A percentile compares a stretch with the other conserved stretches of the same genome.
Conservation (phyloP, 2,329 filamentous ascomycete genomes). For the Myotisia sp. region DNA sequence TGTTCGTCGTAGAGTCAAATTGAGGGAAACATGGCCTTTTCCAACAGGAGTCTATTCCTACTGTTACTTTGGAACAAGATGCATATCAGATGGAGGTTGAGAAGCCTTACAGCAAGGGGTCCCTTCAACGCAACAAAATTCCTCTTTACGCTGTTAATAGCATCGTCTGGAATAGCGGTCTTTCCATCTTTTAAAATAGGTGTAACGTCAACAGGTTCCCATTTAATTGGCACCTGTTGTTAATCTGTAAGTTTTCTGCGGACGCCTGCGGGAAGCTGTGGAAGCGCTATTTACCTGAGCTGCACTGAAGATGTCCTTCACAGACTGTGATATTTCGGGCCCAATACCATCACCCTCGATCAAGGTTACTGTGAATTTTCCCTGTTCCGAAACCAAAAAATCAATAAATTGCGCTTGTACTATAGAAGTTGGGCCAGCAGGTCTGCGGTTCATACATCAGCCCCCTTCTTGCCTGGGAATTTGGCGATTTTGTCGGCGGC, state of each 20-base stretch:
- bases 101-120: constrained; percentile 63
- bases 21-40: constrained; percentile 98
- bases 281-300: constrained; percentile 54
- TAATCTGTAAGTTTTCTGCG: constrained; percentile 6
- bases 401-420: neutral
- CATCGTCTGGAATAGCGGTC: constrained; percentile 83
- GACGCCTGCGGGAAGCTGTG: too few relatives aligned
- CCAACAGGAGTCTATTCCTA: constrained; percentile 66
- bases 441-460: constrained; percentile 54
- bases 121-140: constrained; percentile 98
- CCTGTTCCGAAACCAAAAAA: constrained; percentile 40
- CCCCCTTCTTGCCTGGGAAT: constrained; percentile 81
- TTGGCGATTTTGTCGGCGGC: constrained; percentile 64
- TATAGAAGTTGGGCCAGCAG: neutral
- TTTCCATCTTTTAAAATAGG: constrained; percentile 87
- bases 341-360: constrained; percentile 99
- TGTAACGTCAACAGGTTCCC: constrained; percentile 94
- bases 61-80: constrained; percentile 1
- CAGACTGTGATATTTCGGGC: constrained; percentile 90
- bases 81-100: neutral
- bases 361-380: constrained; percentile 88
- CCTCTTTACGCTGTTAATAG: constrained; percentile 82
- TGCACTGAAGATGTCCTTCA: constrained; percentile 96
- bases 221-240: constrained; percentile 69
- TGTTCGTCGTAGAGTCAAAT: constrained; percentile 93